Evolutionary conservation across 768 basidiomycete genomes (phyloP).

Genomic region (Austroboletus eburneus): DNA sequence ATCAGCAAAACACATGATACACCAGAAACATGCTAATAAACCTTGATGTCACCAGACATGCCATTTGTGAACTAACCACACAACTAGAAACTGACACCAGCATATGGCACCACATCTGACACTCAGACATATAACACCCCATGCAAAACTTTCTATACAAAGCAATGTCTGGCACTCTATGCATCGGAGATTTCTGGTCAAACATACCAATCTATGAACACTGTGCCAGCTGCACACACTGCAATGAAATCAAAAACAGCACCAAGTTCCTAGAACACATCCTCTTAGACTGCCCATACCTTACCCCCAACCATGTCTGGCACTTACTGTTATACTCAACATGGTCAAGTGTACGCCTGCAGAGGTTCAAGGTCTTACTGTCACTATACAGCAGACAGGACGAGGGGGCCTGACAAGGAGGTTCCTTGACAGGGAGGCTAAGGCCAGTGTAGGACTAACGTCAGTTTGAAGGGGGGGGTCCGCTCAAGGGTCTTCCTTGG

Average conservation of each 20-base stretch:
- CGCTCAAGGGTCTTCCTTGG: too few relatives aligned
- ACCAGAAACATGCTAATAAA: not conserved
- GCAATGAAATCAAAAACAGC: not conserved
- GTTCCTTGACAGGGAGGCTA: too few relatives aligned
- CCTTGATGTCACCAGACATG: conserved; percentile 1
- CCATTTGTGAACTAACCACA: not conserved
- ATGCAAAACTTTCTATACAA: conserved; percentile 14
- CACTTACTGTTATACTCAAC: too few relatives aligned
- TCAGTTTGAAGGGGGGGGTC: too few relatives aligned
- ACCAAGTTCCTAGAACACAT: conserved; percentile 31
- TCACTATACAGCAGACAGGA: too few relatives aligned
- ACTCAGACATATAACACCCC: conserved; percentile 6
- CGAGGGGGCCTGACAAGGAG: too few relatives aligned
- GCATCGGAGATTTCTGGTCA: conserved; percentile 25
- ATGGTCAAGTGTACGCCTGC: too few relatives aligned
- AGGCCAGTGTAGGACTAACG: too few relatives aligned
- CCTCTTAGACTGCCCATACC: conserved; percentile 19
- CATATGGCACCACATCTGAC: conserved; percentile 10
- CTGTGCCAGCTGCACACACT: conserved; percentile 11
- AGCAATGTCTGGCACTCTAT: conserved; percentile 19
- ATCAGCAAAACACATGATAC: not conserved
- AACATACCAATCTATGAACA: conserved; percentile 11
- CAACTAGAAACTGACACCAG: conserved; percentile 1
- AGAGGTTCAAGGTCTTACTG: too few relatives aligned
- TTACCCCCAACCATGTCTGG: not conserved